Percentiles rank a stretch among this genome's conserved stretches.
phyloP scores from a whole-genome alignment of 352 stramenopile genomes.

The Phytophthora nicotianae region DNA sequence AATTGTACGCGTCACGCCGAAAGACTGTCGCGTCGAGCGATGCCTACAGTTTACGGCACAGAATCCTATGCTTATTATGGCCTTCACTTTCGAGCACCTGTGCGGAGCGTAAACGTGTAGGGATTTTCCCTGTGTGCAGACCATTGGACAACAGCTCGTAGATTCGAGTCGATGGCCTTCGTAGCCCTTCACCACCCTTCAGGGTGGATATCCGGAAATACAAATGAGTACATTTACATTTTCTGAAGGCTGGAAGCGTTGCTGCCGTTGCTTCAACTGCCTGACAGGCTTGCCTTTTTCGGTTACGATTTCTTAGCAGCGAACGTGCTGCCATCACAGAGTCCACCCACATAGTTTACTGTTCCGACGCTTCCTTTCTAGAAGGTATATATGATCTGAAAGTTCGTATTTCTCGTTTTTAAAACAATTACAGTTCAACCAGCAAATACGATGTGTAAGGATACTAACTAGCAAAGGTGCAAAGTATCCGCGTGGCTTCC shows the following conservation, averaged over 20 bases:
- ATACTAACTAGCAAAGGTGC: neutral
- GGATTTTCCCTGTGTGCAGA: constrained; percentile 6
- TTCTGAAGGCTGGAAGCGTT: constrained; percentile 24
- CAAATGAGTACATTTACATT: too few species aligned
- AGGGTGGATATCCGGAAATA: too few species aligned
- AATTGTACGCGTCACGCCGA: neutral
- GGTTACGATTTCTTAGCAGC: neutral
- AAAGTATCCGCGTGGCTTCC: constrained; percentile 14
- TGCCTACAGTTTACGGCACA: too few species aligned
- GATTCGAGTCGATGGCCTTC: too few species aligned
- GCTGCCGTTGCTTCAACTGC: constrained; percentile 7
- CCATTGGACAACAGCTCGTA: neutral
- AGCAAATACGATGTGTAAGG: neutral
- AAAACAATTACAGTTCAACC: neutral
- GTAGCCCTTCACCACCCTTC: too few species aligned
- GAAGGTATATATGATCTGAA: neutral
- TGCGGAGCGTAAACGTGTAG: constrained; percentile 13
- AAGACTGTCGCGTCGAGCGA: constrained; percentile 4
- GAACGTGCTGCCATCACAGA: neutral
- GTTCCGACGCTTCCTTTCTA: neutral
- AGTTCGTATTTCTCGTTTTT: neutral
- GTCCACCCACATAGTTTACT: neutral
- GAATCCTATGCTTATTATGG: constrained; percentile 11
- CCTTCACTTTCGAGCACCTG: too few species aligned
- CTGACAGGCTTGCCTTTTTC: constrained; percentile 4